phyloP scores from a whole-genome alignment of 306 rosid species.

The Abrus precatorius region DNA sequence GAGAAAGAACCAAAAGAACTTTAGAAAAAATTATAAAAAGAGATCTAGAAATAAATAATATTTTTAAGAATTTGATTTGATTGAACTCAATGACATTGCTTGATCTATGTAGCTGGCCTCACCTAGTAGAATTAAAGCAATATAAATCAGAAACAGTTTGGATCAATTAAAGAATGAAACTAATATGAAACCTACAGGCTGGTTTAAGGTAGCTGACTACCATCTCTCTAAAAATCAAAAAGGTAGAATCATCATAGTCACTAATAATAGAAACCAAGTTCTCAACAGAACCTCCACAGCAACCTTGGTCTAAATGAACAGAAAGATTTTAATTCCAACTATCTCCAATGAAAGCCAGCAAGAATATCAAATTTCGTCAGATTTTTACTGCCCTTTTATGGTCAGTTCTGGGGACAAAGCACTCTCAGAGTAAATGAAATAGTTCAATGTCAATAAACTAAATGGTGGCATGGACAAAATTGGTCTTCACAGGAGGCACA shows the following conservation, averaged over 20 bases:
- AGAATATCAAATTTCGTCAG: constrained; percentile 15
- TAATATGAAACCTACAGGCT: constrained; percentile 13
- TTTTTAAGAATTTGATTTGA: too few relatives aligned
- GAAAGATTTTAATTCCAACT: constrained; percentile 18
- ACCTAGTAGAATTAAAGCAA: not conserved
- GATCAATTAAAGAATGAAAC: constrained; percentile 26
- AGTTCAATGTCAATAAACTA: constrained; percentile 39
- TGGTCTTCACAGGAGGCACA: constrained; percentile 28
- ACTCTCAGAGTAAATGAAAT: constrained; percentile 36
- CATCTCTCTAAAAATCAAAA: constrained; percentile 34
- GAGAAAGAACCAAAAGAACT: too few relatives aligned
- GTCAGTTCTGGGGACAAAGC: constrained; percentile 10
- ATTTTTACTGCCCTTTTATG: constrained; percentile 17
- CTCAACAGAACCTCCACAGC: constrained; percentile 33
- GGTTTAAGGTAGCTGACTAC: constrained; percentile 27
- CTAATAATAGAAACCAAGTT: constrained; percentile 22
- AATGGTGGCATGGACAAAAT: constrained; percentile 13
- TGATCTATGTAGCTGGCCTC: too few relatives aligned
- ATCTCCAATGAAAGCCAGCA: constrained; percentile 37
- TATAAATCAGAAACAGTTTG: not conserved
- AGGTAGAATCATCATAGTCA: constrained; percentile 7
- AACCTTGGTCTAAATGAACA: constrained; percentile 37
- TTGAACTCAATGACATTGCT: too few relatives aligned
- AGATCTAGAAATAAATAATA: too few relatives aligned
- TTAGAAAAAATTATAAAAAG: too few relatives aligned